Percentiles rank a stretch among this genome's conserved stretches.
phyloP scores from a whole-genome alignment of 805 yeast genomes.

The Blastobotrys terrestris region DNA sequence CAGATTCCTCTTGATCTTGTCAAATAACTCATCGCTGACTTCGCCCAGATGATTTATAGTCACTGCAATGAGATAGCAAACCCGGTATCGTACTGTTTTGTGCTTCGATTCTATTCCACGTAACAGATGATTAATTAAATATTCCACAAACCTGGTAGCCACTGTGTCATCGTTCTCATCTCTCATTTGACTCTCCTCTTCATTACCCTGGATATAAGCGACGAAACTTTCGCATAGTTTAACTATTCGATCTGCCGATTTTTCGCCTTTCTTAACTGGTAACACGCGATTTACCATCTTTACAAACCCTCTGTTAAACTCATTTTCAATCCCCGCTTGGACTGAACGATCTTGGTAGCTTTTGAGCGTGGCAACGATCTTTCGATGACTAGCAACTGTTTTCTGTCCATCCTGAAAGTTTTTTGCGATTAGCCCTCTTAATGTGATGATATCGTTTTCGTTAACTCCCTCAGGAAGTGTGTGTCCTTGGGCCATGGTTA shows the following conservation, averaged over 20 bases:
- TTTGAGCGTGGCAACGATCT: slow-evolving; percentile 58
- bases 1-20: slow-evolving; percentile 53
- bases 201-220: slow-evolving; percentile 37
- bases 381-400: slow-evolving; percentile 69
- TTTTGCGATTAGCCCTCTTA: slow-evolving; percentile 35
- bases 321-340: slow-evolving; percentile 46
- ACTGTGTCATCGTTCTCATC: slow-evolving; percentile 23
- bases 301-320: slow-evolving; percentile 56
- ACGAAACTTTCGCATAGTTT: slow-evolving; percentile 60
- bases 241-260: slow-evolving; percentile 68
- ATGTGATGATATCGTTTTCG: slow-evolving; percentile 12
- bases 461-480: slow-evolving; percentile 14
- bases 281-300: slow-evolving; percentile 59
- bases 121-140: slow-evolving; percentile 58
- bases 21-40: slow-evolving; percentile 65
- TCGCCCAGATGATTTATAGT: slow-evolving; percentile 68
- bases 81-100: slow-evolving; percentile 71
- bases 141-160: slow-evolving; percentile 50
- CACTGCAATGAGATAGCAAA: slow-evolving; percentile 67
- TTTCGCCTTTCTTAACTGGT: slow-evolving; percentile 61
- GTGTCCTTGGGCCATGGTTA: not conserved
- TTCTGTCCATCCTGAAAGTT: slow-evolving; percentile 77
- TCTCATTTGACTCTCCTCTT: slow-evolving; percentile 21
- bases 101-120: slow-evolving; percentile 74
- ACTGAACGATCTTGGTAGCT: slow-evolving; percentile 49